Evolutionary conservation across 805 yeast species (phyloP).

Genomic region (Cyberlindnera saturnus): DNA sequence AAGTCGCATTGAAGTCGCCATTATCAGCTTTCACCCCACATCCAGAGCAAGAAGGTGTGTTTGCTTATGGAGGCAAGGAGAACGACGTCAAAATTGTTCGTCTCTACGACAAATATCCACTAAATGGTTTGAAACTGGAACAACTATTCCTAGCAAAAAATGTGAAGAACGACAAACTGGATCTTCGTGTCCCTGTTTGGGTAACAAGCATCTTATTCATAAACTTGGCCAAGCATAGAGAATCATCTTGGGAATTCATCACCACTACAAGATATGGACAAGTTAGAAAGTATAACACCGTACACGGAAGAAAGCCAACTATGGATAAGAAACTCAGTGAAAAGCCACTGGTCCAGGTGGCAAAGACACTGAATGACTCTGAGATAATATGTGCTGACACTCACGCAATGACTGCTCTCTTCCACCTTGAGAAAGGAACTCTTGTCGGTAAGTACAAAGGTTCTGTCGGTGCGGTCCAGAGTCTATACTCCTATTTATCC

Average conservation of each 20-base stretch:
- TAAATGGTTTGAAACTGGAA: conserved; percentile 21
- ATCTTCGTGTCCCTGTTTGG: conserved; percentile 80
- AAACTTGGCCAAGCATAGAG: conserved; percentile 27
- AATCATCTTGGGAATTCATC: conserved; percentile 43
- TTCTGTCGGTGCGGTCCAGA: conserved; percentile 61
- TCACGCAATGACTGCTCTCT: conserved; percentile 56
- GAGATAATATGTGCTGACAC: conserved; percentile 68
- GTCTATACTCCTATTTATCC: conserved; percentile 19
- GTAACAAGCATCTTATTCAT: conserved; percentile 51
- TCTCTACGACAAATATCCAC: conserved; percentile 2
- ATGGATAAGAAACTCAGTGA: conserved; percentile 48
- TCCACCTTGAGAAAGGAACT: conserved; percentile 43
- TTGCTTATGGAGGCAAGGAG: conserved; percentile 87
- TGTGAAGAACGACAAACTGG: conserved; percentile 74
- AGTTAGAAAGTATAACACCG: conserved; percentile 65
- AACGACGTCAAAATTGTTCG: conserved; percentile 52
- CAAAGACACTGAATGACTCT: conserved; percentile 21
- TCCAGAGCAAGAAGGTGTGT: conserved; percentile 42
- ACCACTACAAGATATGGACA: conserved; percentile 74
- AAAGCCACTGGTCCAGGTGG: conserved; percentile 41
- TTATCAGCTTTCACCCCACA: conserved; percentile 42
- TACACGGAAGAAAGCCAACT: conserved; percentile 62
- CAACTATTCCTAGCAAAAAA: conserved; percentile 67
- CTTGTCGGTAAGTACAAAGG: conserved; percentile 71
- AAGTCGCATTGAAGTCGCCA: conserved; percentile 37